Evolutionary conservation across 2,329 filamentous ascomycete genomes (phyloP).

Genomic region (Plectosphaerella plurivora): DNA sequence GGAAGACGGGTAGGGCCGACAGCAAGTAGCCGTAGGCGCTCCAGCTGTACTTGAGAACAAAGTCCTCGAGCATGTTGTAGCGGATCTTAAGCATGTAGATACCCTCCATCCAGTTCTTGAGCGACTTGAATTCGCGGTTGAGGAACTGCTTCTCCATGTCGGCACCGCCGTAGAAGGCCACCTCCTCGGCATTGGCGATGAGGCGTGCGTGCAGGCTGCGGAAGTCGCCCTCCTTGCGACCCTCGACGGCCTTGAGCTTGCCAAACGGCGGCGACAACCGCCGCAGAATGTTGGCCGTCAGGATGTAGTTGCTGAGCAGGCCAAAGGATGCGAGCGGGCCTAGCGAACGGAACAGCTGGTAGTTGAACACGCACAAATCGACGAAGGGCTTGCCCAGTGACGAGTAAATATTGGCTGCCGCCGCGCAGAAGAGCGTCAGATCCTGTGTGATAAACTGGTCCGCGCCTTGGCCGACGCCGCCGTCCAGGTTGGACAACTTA

Average conservation of each 20-base stretch:
- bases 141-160: constrained; percentile 93
- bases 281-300: constrained; percentile 85
- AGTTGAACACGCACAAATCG: constrained; percentile 97
- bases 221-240: constrained; percentile 92
- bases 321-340: constrained; percentile 84
- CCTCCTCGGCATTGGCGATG: constrained; percentile 95
- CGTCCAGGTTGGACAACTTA: constrained; percentile 88
- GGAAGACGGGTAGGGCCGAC: constrained; percentile 87
- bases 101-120: constrained; percentile 96
- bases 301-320: constrained; percentile 86
- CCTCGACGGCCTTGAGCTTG: constrained; percentile 94
- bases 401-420: constrained; percentile 89
- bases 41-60: constrained; percentile 98
- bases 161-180: constrained; percentile 94
- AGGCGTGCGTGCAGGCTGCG: constrained; percentile 83
- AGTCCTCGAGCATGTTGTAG: constrained; percentile 98
- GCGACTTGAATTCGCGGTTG: constrained; percentile 84
- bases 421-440: constrained; percentile 88
- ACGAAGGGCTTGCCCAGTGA: constrained; percentile 96
- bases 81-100: constrained; percentile 97
- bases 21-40: constrained; percentile 95
- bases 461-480: constrained; percentile 83
- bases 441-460: constrained; percentile 99
- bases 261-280: constrained; percentile 92
- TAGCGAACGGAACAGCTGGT: constrained; percentile 87